Base-by-base conservation (phyloP, 257 asterid genomes). In the Thymus mandschuricus region DNA sequence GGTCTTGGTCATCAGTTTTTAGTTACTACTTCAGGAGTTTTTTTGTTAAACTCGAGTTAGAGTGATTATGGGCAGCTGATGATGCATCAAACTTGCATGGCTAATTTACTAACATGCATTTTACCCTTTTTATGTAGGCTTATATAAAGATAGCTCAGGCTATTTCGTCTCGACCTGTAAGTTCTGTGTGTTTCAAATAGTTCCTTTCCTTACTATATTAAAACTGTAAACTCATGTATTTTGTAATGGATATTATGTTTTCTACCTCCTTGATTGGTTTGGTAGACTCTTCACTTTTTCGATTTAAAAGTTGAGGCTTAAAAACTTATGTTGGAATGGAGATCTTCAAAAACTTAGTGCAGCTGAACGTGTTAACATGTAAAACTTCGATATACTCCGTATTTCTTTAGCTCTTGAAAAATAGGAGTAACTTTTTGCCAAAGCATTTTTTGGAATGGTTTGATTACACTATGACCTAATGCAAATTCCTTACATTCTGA, bases 101-200 rank as follows among this genome's bases (percentile, higher is more conserved):
- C 70, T 76, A 21, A 21, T 21, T 21, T 21, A 21, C 21, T 21
- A 21, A 21, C 21, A 21, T 21, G 21, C 21, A 21, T 28, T 33
- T 35, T 48, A 35, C 57, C 27, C 72, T 10, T 64, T 43, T 75
- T 60, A 63, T 87, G 86, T 79, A 93, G 98, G 98, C 98, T 48
- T 94, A 89, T 80, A 79, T 94, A 13, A 94, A 94, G 88, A 94
- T 94, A 81, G 98, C 98, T 56, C 98, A 94, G 84, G 98, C 98
- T 67, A 66, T 94, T 74, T 94, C 98, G 10, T 87, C 98, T 59
- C 89, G 98, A 60, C 78, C 97, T 51, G 98, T 94, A 91, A 89
- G 98, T 84, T 76, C 68, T 68, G 44, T 29, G 29, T 71, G 71
- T 54, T 65, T 66, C 56, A 31, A 46, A 56, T 71, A 21, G 34